These are phyloP conservation scores for Macadamia tetraphylla DNA, from an alignment of 164 flowering plant genomes.

Conservation along the genomic window DNA sequence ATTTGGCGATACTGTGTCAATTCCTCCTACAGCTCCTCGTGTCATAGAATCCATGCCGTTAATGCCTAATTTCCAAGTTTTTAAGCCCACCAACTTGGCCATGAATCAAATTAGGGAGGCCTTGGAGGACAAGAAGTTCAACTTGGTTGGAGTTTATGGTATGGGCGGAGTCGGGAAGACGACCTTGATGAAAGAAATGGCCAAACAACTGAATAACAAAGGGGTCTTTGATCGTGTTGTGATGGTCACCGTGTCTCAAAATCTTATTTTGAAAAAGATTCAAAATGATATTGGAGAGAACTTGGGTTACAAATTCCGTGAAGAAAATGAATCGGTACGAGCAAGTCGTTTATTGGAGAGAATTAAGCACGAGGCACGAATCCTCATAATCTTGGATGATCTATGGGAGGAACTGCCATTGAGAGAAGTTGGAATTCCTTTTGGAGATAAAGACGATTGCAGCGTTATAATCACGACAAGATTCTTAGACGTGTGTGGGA, in stretches of 20 bases:
- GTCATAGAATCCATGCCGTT: neutral
- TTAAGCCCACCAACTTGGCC: constrained; percentile 6
- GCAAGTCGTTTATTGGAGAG: constrained; percentile 5
- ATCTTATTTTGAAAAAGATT: constrained; percentile 3
- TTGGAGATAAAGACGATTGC: neutral
- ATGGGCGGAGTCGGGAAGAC: constrained; percentile 29
- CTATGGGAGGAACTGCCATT: constrained; percentile 25
- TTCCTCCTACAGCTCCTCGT: neutral
- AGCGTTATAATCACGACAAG: constrained; percentile 21
- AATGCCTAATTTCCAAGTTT: neutral
- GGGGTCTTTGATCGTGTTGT: constrained; percentile 16
- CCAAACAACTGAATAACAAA: neutral
- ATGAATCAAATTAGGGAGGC: constrained; percentile 10
- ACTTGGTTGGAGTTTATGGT: constrained; percentile 18
- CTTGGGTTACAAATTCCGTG: constrained; percentile 5
- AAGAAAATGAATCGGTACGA: neutral
- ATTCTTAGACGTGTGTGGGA: constrained; percentile 3
- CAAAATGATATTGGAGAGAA: constrained; percentile 15
- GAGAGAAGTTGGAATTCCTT: constrained; percentile 21
- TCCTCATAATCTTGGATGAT: constrained; percentile 34
- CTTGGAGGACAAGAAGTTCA: constrained; percentile 5
- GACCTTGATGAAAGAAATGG: constrained; percentile 8
- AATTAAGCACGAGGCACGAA: constrained; percentile 1
- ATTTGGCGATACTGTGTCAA: neutral
- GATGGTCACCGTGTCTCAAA: constrained; percentile 14